Base-by-base conservation (phyloP, 768 basidiomycete species). In the Naematelia aurantialba region DNA sequence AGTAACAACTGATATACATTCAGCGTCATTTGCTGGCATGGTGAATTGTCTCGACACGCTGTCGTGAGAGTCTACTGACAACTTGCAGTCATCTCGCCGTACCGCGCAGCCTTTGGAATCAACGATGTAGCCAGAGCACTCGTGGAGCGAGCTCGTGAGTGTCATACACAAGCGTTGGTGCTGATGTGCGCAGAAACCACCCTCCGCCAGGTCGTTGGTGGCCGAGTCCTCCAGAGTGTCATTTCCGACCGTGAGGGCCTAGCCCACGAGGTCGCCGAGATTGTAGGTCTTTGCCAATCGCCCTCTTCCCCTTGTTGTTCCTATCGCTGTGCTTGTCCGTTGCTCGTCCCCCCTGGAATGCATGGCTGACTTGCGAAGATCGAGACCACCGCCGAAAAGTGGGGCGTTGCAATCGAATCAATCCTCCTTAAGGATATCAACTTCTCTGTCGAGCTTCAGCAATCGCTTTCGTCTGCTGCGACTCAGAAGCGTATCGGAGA, bases 401-500 rank as follows among this genome's bases (percentile, higher is more conserved):
- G 94, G 94, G 94, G 94, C 76, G 94, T 98, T 45, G 82, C 88
- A 26, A 93, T 97, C 76, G 94, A 97, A 77, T 89, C 89, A 52
- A 93, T 98, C 79, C 85, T 96, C 46, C 74, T 79, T 62, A 79
- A 79, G 61, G 77, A 73, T 58, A 72, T 73, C 62, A 87, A 92
- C 79, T 96, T 97, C 83, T 88, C 87, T 55, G 62, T 87, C 49
- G 94, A 97, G 59, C 85, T 99, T 17, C 86, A 91, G 53, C 87
- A 90, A 8, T 90, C 89, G 17, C 82, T 99, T 50, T 94, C 91
- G 12, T 89, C 88, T 63, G 94, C 94, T 34, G 94, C 94, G 19
- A 93, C 96, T 73, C 91, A 94, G 79, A 96, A 96, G 83, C 85
- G 94, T 61, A 86, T 97, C 59, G 94, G 92, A 78, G 94, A 98